Conservation (phyloP, 192 early-diverging fungal species). For the Paraglomus brasilianum region DNA sequence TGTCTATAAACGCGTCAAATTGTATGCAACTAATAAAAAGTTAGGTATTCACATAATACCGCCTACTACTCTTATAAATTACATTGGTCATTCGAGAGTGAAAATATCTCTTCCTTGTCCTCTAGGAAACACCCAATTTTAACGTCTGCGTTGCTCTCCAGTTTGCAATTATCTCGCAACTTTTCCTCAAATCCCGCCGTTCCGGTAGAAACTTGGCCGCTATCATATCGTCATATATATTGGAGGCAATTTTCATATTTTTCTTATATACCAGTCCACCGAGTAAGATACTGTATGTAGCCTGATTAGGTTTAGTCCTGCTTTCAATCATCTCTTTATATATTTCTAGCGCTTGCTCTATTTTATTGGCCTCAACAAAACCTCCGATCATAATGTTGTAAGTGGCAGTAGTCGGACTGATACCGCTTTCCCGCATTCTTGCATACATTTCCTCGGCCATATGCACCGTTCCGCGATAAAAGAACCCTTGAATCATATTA, state of each 20-base stretch:
- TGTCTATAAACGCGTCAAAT: no score
- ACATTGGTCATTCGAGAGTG: no score
- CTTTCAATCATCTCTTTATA: conserved; percentile 5
- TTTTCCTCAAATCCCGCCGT: background rate
- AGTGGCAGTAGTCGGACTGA: background rate
- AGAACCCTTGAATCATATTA: background rate
- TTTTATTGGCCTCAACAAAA: background rate
- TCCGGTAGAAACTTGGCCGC: background rate
- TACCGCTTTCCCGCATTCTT: background rate
- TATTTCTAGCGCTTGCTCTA: background rate
- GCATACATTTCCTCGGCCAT: conserved; percentile 18
- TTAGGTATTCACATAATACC: no score
- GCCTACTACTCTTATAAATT: no score
- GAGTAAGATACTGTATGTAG: conserved; percentile 10
- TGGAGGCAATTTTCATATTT: background rate
- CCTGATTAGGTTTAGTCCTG: background rate
- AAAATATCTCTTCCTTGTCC: no score
- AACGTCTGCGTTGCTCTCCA: no score
- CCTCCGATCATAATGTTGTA: conserved; percentile 21
- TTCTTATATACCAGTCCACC: conserved; percentile 1
- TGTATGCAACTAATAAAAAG: no score
- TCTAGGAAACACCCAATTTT: no score
- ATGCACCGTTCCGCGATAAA: background rate
- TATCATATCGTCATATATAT: conserved; percentile 25
- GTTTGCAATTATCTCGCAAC: conserved; percentile 22